phyloP scores from a whole-genome alignment of 148 eudicot genomes.

The Tetragonia tetragonoides region DNA sequence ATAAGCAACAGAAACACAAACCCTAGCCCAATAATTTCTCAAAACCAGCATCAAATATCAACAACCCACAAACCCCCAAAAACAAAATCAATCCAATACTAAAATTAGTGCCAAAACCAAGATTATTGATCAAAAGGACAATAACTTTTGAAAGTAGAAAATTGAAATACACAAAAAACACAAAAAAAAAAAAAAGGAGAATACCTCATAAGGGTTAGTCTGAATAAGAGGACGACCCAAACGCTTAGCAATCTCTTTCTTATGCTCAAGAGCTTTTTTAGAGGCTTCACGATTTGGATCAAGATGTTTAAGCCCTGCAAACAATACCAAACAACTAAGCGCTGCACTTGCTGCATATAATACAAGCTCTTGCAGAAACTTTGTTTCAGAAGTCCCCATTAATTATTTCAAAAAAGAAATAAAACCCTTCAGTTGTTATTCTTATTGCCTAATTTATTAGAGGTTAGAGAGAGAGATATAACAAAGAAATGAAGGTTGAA shows the following conservation, averaged over 20 bases:
- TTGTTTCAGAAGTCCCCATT: constrained; percentile 53
- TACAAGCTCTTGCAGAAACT: constrained; percentile 60
- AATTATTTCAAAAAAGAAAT: neutral
- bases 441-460: neutral
- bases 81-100: neutral
- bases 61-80: neutral
- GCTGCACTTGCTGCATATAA: constrained; percentile 97
- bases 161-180: neutral
- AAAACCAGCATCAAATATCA: neutral
- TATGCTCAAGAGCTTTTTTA: constrained; percentile 72
- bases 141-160: constrained; percentile 4
- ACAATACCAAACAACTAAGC: constrained; percentile 66
- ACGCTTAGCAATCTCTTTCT: constrained; percentile 81
- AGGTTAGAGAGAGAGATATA: too few species aligned
- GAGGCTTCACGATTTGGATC: constrained; percentile 95
- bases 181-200: neutral
- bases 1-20: constrained; percentile 5
- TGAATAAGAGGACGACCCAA: constrained; percentile 79
- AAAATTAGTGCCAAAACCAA: neutral
- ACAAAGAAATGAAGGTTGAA: neutral
- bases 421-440: neutral
- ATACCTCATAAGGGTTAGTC: constrained; percentile 80
- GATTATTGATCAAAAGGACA: neutral
- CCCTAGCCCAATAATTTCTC: neutral
- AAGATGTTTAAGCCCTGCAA: constrained; percentile 58